Base-by-base conservation (phyloP, 352 stramenopile species). In the Globisporangium spinosum region DNA sequence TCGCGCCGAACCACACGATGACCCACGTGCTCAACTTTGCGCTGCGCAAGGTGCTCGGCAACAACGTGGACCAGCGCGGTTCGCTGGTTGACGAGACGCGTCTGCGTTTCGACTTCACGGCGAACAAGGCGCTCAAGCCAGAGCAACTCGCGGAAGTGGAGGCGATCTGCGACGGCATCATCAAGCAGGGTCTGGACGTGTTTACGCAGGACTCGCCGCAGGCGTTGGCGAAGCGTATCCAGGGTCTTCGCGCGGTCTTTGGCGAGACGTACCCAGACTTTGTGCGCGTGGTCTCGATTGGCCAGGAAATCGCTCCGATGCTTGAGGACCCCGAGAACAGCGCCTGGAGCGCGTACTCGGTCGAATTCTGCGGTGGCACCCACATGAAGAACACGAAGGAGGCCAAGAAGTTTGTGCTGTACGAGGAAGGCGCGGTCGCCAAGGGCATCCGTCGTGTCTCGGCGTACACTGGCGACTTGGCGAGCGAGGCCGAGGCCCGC, bases 341-440 rank as follows among this genome's bases (percentile, higher is more conserved):
- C 63, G 80, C 77, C 10, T 98, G 93, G 92, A 84, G 74, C 65
- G 85, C 97, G 65, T 98, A 90, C 63, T 99, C 95, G 13, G 89
- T 99, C 23, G 98, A 99, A 83, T 99, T 99, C 82, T 99, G 98
- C 80, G 98, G 98, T 67, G 98, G 98, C 27, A 99, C 97, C 5
- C 98, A 99, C 76, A 69, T 99, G 40, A 85, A 82, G 62, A 99
- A 99, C 78, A 99, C 97, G 20, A 82, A 80, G 22, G 95, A 99
- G 70, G 97, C 98, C 9, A 93, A 89, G 68, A 96, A 94, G 65
- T 99, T 99, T 78, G 96, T 98, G 43, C 77, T 99, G 65, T 95
- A 98, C 35, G 96, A 99, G 75, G 97, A 99, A 77, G 94, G 92
- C 54, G 94, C 93, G 7, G 95, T 99, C 38, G 93, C 96, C 58